These are phyloP conservation scores for Fusarium tanahbumbuense DNA, from an alignment of 2,329 filamentous ascomycete species.

Conservation along the genomic window DNA sequence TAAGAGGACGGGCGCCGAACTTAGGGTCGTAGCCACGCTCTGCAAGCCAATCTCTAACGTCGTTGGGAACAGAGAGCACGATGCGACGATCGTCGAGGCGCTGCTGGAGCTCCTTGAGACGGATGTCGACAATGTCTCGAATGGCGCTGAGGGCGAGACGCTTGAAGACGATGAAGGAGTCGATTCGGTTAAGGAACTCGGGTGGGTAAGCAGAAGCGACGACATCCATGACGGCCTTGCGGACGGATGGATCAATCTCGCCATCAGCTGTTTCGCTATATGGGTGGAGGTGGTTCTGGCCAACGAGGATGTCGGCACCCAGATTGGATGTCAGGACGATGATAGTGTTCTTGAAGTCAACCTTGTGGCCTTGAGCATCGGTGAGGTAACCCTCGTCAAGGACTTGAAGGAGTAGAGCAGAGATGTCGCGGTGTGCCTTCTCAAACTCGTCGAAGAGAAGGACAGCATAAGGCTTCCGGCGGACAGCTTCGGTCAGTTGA, in stretches of 20 bases:
- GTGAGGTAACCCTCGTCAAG: conserved; percentile 97
- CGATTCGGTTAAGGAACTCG: conserved; percentile 95
- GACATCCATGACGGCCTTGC: conserved; percentile 87
- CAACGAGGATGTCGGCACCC: conserved; percentile 90
- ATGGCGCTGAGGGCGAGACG: conserved; percentile 81
- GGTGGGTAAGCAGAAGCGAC: conserved; percentile 82
- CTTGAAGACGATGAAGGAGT: conserved; percentile 97
- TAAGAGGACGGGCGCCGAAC: conserved; percentile 90
- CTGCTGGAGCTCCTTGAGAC: conserved; percentile 83
- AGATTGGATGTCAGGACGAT: conserved; percentile 97
- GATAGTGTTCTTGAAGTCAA: conserved; percentile 96
- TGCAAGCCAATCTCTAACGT: conserved; percentile 87
- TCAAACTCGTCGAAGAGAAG: conserved; percentile 98
- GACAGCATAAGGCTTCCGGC: conserved; percentile 94
- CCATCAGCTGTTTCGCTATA: conserved; percentile 72
- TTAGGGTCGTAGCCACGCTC: conserved; percentile 90
- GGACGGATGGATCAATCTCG: conserved; percentile 78
- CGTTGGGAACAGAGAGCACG: conserved; percentile 73
- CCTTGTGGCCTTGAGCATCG: conserved; percentile 93
- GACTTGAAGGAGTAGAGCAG: conserved; percentile 89
- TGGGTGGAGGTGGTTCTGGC: conserved; percentile 72
- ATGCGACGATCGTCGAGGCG: conserved; percentile 90
- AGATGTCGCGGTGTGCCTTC: conserved; percentile 96
- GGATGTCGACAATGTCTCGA: conserved; percentile 93
- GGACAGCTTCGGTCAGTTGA: conserved; percentile 93